Conservation (phyloP, 306 rosid genomes). For the Cucumis cinereus region DNA sequence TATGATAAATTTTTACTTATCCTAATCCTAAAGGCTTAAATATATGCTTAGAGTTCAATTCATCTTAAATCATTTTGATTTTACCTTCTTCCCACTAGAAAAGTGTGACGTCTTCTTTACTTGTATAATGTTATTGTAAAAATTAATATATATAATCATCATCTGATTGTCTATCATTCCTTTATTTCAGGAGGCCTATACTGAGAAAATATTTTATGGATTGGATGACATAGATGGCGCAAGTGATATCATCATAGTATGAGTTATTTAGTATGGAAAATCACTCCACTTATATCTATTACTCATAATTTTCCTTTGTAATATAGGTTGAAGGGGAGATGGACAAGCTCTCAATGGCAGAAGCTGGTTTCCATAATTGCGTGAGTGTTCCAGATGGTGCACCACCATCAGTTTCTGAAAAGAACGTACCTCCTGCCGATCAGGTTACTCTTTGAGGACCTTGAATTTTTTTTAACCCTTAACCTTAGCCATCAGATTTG, state of each 20-base stretch:
- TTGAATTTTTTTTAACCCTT: background rate
- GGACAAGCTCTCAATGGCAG: constrained; percentile 98
- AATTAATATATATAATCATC: background rate
- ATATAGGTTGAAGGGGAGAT: constrained; percentile 95
- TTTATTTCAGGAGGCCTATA: constrained; percentile 68
- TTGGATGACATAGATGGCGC: constrained; percentile 67
- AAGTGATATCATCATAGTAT: constrained; percentile 75
- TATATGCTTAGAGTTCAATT: background rate
- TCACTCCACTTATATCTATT: constrained; percentile 8
- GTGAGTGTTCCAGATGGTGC: constrained; percentile 99
- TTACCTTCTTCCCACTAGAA: background rate
- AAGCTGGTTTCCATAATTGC: constrained; percentile 84
- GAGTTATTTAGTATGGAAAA: constrained; percentile 14
- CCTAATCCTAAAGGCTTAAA: background rate
- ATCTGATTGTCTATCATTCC: background rate
- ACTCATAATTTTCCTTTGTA: background rate
- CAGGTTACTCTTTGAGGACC: constrained; percentile 29
- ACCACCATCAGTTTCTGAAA: constrained; percentile 54
- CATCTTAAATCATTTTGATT: constrained; percentile 3
- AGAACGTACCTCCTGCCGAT: constrained; percentile 55
- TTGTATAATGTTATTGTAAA: background rate
- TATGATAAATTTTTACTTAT: background rate
- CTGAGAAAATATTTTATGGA: constrained; percentile 85
- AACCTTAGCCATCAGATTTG: background rate
- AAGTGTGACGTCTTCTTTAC: background rate